Percentiles rank a stretch among this genome's conserved stretches.
Evolutionary conservation across 2,329 filamentous ascomycete species (phyloP).

Genomic region (Aspergillus eucalypticola): DNA sequence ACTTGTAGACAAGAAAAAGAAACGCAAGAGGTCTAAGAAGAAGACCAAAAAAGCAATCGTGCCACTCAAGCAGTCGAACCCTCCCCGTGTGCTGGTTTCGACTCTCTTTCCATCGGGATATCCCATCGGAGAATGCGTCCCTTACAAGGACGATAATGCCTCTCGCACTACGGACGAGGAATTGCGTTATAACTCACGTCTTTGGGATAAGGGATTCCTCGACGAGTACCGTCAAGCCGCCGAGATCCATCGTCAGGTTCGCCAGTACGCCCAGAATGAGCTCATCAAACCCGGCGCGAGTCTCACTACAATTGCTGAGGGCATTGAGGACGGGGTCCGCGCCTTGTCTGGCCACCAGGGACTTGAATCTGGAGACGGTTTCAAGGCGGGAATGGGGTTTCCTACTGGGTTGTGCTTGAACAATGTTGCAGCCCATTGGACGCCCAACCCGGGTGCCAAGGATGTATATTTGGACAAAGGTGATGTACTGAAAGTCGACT

Average conservation of each 20-base stretch:
- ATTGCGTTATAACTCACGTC: conserved; percentile 42
- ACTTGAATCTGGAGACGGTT: conserved; percentile 52
- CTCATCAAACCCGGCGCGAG: conserved; percentile 52
- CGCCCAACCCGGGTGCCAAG: conserved; percentile 60
- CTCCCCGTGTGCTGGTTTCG: conserved; percentile 50
- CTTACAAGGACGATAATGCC: conserved; percentile 41
- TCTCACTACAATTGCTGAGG: conserved; percentile 53
- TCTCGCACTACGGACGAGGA: conserved; percentile 52
- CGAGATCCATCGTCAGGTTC: conserved; percentile 58
- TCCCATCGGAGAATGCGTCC: conserved; percentile 47
- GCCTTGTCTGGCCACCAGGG: conserved; percentile 54
- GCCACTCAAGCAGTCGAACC: conserved; percentile 43
- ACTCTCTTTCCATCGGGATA: conserved; percentile 50
- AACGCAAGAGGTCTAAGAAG: conserved; percentile 42
- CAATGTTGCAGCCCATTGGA: conserved; percentile 57
- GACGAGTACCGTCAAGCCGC: conserved; percentile 58
- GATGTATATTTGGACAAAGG: conserved; percentile 69
- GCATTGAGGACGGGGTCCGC: conserved; percentile 57
- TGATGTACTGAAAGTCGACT: conserved; percentile 82
- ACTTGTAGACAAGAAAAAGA: conserved; percentile 14
- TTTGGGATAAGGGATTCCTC: conserved; percentile 52
- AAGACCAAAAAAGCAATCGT: conserved; percentile 18
- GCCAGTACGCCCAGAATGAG: conserved; percentile 50
- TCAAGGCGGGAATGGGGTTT: conserved; percentile 57
- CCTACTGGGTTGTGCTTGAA: conserved; percentile 58